Evolutionary conservation across 2,329 filamentous ascomycete species (phyloP), one percentile per base, ranked within the genome.

Genomic region (Fusarium tuaranense): DNA sequence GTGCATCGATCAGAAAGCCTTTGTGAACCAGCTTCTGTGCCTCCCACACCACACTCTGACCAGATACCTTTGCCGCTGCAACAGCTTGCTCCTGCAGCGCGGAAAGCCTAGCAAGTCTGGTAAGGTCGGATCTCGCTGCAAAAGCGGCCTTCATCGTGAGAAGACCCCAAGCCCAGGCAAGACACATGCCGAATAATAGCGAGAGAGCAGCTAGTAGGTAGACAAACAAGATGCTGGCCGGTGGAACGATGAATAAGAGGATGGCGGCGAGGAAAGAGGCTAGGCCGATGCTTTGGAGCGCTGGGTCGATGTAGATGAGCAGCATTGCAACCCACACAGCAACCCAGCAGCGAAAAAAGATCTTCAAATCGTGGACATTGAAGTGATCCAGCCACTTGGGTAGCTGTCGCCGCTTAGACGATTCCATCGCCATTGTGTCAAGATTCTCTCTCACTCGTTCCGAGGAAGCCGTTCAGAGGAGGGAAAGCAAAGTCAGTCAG

Each of bases 131-230:
- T 16, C 87, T 80, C 3, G 83, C 82, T 1, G 86, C 84, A 10
- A 83, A 69, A 4, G 86, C 87, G 3, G 86, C 86, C 68, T 87
- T 86, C 86, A 87, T 88, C 0, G 82, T 80, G 55, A 88, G 78
- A 3, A 87, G 79, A 5, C 87, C 87, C 87, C 87, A 88, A 7
- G 81, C 85, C 86, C 87, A 88, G 6, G 83, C 86, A 0, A 87
- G 74, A 36, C 81, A 84, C 76, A 88, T 86, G 20, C 87, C 87
- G 2, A 87, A 14, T 5, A 88, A 77, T 5, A 88, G 78, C 1
- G 87, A 84, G 1, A 86, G 39, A 0, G 82, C 77, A 12, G 79
- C 84, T 7, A 88, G 78, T 2, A 88, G 71, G 68, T 86, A 86
- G 44, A 88, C 77, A 39, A 86, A 84, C 2, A 88, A 74, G 16